Percentiles rank a stretch among this genome's conserved stretches.
Conservation (phyloP, 495 filamentous ascomycete species). For the Mytilinidion resinicola region DNA sequence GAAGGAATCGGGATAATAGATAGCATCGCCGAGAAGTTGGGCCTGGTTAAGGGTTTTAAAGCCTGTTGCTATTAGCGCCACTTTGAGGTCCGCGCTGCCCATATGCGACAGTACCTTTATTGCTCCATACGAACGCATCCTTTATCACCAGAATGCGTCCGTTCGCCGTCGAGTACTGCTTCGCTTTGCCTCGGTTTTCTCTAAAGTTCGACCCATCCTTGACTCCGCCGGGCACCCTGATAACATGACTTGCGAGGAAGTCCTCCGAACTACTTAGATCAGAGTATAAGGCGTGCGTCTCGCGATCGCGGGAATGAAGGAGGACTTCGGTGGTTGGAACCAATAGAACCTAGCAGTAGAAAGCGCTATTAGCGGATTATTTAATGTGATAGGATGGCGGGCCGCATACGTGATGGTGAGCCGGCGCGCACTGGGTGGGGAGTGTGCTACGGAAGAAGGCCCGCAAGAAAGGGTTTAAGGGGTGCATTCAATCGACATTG, state of each 20-base stretch:
- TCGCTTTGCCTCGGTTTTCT: slow-evolving; percentile 87
- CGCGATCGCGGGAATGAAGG: slow-evolving; percentile 80
- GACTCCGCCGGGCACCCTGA: slow-evolving; percentile 66
- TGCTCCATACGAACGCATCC: slow-evolving; percentile 87
- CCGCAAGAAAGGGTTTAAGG: slow-evolving; percentile 96
- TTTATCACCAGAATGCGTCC: slow-evolving; percentile 91
- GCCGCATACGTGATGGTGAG: slow-evolving; percentile 72
- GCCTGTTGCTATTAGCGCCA: slow-evolving; percentile 46
- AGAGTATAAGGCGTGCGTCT: slow-evolving; percentile 67
- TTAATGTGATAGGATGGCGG: neutral
- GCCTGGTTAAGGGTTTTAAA: slow-evolving; percentile 89
- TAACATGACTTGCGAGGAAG: slow-evolving; percentile 92
- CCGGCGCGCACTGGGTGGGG: slow-evolving; percentile 84
- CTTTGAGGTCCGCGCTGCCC: neutral
- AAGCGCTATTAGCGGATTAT: neutral
- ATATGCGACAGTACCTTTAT: slow-evolving; percentile 63
- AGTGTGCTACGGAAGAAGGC: slow-evolving; percentile 97
- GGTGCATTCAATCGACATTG: slow-evolving; percentile 81
- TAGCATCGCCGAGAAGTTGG: slow-evolving; percentile 73
- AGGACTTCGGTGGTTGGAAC: slow-evolving; percentile 90
- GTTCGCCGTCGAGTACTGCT: slow-evolving; percentile 86
- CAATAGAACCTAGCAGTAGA: slow-evolving; percentile 63
- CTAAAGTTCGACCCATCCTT: slow-evolving; percentile 73
- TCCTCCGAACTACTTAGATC: slow-evolving; percentile 86
- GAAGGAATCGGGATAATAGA: slow-evolving; percentile 80